Base-by-base conservation (phyloP, 441 rosid genomes). In the Corymbia calophylla region DNA sequence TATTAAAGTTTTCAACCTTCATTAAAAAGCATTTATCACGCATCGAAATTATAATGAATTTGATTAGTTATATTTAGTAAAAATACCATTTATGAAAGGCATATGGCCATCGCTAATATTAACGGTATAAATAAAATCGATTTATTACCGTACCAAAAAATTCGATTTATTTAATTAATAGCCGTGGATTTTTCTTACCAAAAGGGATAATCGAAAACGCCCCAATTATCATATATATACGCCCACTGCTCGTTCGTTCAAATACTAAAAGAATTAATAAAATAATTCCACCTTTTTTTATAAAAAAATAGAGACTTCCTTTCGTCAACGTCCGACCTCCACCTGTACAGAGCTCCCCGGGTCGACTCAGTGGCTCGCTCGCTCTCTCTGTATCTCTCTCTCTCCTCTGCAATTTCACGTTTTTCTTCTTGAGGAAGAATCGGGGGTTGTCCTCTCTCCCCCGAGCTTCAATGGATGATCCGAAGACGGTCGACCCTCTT, bases 381-480 rank as follows among this genome's bases (percentile, higher is more conserved):
- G 51, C 44, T 32, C 53, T 18, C 44, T 25, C 89, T n/a, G n/a
- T 1, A 15, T 51, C 53, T 1, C 84, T 29, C 56, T 14, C 64
- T 27, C 31, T 39, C 53, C 6, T 73, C 53, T 31, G 58, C 82
- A 44, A 39, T 44, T 39, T 77, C 6, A 6, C 51, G 25, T 4
- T 77, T 64, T 29, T 44, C 81, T 13, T 12, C 27, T 70, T 2
- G 81, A 19, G 19, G 81, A 70, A 70, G 81, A 58, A 70, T 70
- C 81, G 29, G 44, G 48, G 81, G 47, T 39, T 39, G 47, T 70
- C 47, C 81, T 39, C 81, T 35, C 81, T 70, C n/a, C 84, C 44
- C 53, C 48, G 53, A 77, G 84, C 84, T 77, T 77, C 87, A 16
- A 93, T 94, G 95, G 95, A 93, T 88, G 88, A 89, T 77, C 84